phyloP scores from a whole-genome alignment of 179 eudicot genomes.

The Vitellaria paradoxa region DNA sequence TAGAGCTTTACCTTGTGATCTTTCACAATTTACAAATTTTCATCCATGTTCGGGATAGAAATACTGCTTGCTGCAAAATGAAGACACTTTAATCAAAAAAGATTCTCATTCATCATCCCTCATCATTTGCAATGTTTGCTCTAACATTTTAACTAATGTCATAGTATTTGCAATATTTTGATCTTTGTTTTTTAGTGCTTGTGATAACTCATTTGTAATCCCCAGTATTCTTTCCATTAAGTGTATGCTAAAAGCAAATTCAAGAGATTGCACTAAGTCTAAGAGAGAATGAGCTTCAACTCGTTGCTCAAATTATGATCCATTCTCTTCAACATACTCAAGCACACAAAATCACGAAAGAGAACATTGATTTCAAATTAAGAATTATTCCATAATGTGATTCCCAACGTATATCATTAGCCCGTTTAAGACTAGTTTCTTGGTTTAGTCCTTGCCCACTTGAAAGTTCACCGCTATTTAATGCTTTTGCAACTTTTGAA shows the following conservation, averaged over 20 bases:
- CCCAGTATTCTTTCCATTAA: slow-evolving; percentile 3
- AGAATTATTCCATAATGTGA: slow-evolving; percentile 11
- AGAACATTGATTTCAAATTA: slow-evolving; percentile 7
- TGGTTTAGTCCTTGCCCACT: slow-evolving; percentile 16
- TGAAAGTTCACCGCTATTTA: background rate
- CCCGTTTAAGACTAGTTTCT: slow-evolving; percentile 8
- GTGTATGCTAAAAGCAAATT: slow-evolving; percentile 6
- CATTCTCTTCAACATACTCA: background rate
- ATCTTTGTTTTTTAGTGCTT: slow-evolving; percentile 3
- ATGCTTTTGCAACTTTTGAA: too few relatives aligned
- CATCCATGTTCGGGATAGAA: background rate
- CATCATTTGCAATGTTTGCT: background rate
- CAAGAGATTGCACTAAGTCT: background rate
- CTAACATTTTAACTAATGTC: background rate
- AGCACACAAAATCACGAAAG: slow-evolving; percentile 11
- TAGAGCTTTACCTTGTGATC: background rate
- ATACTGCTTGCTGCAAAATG: background rate
- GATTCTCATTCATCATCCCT: background rate
- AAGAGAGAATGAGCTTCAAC: background rate
- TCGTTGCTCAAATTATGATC: background rate
- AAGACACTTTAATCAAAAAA: background rate
- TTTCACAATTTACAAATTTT: background rate
- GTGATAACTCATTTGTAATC: slow-evolving; percentile 12
- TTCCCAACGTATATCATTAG: slow-evolving; percentile 21
- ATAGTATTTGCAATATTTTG: background rate